Evolutionary conservation across 1,284 basidiomycete species (phyloP).

Genomic region (Ustilago hordei): DNA sequence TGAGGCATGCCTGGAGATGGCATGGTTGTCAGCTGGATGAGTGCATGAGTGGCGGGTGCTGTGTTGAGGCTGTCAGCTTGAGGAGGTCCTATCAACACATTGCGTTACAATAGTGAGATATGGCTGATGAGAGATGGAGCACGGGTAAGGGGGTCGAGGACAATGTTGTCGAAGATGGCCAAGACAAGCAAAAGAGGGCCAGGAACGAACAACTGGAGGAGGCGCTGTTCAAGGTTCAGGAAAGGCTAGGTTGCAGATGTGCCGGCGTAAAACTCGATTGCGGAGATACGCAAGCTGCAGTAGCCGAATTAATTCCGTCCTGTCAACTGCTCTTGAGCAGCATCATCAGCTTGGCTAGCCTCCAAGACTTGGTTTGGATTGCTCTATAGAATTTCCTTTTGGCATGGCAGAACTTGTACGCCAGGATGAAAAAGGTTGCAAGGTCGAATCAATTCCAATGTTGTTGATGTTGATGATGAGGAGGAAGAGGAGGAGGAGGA

Average conservation of each 20-base stretch:
- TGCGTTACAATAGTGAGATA: not conserved
- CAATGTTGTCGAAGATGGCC: not conserved
- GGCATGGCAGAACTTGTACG: too few relatives aligned
- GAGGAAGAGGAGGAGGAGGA: too few relatives aligned
- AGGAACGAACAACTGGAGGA: not conserved
- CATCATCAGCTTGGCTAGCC: not conserved
- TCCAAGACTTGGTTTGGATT: not conserved
- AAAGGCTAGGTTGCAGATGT: not conserved
- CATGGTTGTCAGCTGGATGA: conserved; percentile 2
- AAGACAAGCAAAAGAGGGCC: not conserved
- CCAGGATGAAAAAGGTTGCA: too few relatives aligned
- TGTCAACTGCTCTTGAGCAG: not conserved
- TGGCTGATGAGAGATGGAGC: not conserved
- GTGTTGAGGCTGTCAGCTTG: not conserved
- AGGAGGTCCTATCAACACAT: not conserved
- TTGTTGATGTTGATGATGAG: too few relatives aligned
- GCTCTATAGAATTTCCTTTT: too few relatives aligned
- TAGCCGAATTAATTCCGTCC: not conserved
- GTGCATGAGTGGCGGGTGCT: conserved; percentile 17
- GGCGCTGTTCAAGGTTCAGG: not conserved
- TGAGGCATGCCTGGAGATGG: conserved; percentile 17
- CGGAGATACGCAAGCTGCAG: not conserved
- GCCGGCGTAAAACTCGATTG: not conserved
- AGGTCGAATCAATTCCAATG: too few relatives aligned
- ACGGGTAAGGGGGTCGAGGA: not conserved